phyloP scores from a whole-genome alignment of 345 rosid genomes.

The Citrus reticulata region DNA sequence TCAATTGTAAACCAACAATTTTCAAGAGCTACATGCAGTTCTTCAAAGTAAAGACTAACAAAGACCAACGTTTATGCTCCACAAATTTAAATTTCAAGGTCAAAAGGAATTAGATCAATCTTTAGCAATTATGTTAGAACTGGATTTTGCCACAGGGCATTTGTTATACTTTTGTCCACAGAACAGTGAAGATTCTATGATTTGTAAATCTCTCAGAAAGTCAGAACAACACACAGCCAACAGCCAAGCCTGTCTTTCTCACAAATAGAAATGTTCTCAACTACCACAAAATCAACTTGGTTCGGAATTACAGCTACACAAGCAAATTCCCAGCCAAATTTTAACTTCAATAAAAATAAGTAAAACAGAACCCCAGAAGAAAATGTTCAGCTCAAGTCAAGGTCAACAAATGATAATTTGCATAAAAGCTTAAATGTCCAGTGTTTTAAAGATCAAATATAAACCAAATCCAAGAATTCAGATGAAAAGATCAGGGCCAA shows the following conservation, averaged over 20 bases:
- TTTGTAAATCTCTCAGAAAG: background rate
- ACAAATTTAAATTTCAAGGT: background rate
- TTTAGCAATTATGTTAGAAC: background rate
- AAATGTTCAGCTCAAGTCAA: conserved; percentile 10
- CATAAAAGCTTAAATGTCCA: conserved; percentile 1
- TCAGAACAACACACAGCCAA: background rate
- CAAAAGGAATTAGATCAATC: background rate
- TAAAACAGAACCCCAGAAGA: background rate
- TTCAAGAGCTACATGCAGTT: background rate
- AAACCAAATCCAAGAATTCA: conserved; percentile 9
- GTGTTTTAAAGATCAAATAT: background rate
- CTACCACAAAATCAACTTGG: conserved; percentile 1
- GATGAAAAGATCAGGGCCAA: background rate
- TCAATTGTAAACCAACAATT: background rate
- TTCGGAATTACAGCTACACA: background rate
- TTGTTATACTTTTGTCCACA: conserved; percentile 1
- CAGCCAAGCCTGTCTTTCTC: conserved; percentile 8
- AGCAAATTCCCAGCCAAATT: background rate
- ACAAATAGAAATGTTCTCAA: background rate
- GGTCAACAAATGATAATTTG: background rate
- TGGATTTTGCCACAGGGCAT: background rate
- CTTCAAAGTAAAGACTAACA: background rate
- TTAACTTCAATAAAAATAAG: background rate
- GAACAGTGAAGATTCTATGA: background rate
- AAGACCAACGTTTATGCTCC: background rate